Evolutionary conservation across 495 filamentous ascomycete species (phyloP).

Genomic region (Penicillium parvum): DNA sequence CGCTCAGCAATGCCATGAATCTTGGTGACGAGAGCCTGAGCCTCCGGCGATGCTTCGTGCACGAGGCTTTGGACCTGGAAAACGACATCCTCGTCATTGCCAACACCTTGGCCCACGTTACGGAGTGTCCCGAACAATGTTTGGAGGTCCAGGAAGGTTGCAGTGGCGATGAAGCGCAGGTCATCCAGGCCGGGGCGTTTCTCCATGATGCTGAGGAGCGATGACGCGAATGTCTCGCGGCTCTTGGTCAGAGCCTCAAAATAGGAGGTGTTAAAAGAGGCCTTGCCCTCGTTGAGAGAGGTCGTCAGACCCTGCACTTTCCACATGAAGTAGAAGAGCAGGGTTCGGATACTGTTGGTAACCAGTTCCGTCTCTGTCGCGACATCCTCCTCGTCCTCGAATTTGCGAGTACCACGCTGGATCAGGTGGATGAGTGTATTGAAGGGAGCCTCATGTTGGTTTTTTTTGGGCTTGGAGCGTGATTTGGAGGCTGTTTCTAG

Average conservation of each 20-base stretch:
- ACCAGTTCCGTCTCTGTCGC: slow-evolving; percentile 75
- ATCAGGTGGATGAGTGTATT: slow-evolving; percentile 65
- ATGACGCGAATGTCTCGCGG: slow-evolving; percentile 50
- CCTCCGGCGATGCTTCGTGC: slow-evolving; percentile 54
- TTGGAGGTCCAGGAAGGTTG: slow-evolving; percentile 72
- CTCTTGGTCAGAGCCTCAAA: slow-evolving; percentile 43
- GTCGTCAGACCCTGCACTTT: slow-evolving; percentile 55
- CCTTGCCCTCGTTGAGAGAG: slow-evolving; percentile 35
- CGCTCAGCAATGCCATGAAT: slow-evolving; percentile 74
- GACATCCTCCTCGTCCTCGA: slow-evolving; percentile 57
- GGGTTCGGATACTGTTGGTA: slow-evolving; percentile 61
- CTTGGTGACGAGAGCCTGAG: slow-evolving; percentile 59
- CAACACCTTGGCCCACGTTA: slow-evolving; percentile 34
- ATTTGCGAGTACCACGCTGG: slow-evolving; percentile 55
- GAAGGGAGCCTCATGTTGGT: slow-evolving; percentile 48
- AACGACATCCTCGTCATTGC: slow-evolving; percentile 45
- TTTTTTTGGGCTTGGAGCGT: slow-evolving; percentile 47
- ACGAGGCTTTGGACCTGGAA: slow-evolving; percentile 57
- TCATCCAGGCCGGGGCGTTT: slow-evolving; percentile 59
- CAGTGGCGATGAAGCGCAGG: slow-evolving; percentile 68
- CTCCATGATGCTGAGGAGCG: slow-evolving; percentile 62
- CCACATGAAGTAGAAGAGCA: slow-evolving; percentile 95
- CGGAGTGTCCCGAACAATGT: slow-evolving; percentile 74
- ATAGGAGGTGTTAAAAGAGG: slow-evolving; percentile 49
- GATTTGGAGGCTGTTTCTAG: slow-evolving; percentile 56